Evolutionary conservation across 106 monocot genomes (phyloP), one percentile per base, ranked within the genome.

Genomic region (Posidonia australis): DNA sequence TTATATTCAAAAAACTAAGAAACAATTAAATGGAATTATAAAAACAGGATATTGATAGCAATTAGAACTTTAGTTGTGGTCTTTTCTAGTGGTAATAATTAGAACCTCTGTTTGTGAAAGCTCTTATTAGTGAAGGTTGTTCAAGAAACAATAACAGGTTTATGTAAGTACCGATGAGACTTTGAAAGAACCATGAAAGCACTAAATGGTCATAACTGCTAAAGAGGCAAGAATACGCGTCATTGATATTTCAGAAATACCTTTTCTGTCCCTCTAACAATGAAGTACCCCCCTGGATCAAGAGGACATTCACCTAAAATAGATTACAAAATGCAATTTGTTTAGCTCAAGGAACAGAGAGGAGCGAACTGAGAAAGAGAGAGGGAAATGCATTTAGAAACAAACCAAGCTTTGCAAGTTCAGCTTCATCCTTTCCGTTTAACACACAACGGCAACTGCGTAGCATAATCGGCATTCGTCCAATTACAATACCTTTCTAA

Each of bases 281-380:
- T 56, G 70, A 96, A 96, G 67, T 96, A 96, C 23, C 96, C 96
- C 25, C 96, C 96, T 46, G 90, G 96, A 81, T 96, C 96, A 74
- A 96, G 96, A 68, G 96, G 96, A 46, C 96, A 96, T 64, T 96
- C 96, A 52, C 93, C 93, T 89, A 54, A 12, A 51, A 32, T 29
- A 26, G 32, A 30, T 58, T 3, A 58, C 14, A 29, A 30, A 17
- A 56, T 23, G 16, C 42, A 54, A 58, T 45, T 5, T 19, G 11
- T 28, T 45, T n/a, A 46, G 13, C 21, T 29, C 6, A 20, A 19
- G 13, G 22, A 20, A 23, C 1, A 43, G 21, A 24, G 12, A 56
- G 2, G n/a, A 54, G 20, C 5, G 9, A 68, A 21, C 13, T 13
- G 14, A 20, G 5, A 51, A 19, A 14, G 20, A 23, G 46, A 69